Evolutionary conservation across 176 grass and related monocot species (phyloP), one percentile per base, ranked within the genome.

Genomic region (Aegilops bicornis): DNA sequence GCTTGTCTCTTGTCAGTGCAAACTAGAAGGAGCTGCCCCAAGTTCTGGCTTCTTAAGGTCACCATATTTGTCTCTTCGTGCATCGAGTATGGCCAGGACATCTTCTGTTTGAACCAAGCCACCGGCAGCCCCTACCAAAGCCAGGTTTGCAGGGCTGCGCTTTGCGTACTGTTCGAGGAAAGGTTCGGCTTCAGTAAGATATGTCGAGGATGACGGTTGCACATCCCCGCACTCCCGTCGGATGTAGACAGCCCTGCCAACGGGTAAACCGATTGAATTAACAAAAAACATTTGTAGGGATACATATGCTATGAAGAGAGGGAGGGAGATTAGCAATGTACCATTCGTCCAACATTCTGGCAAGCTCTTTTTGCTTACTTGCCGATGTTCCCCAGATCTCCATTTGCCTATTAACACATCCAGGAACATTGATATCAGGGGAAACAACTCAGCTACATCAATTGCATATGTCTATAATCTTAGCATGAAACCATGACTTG

Each of bases 281-380:
- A 29, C 25, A 62, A 36, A 88, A 88, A 75, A 64, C 63, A 76
- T 16, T 56, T 31, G 79, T 79, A 84, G 79, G 74, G 37, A 32
- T 6, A 3, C 31, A 71, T 13, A 23, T 65, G 6, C 25, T 68
- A n/a, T 69, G 23, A 56, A 33, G 32, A 78, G 42, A 43, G 54
- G 54, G 54, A 58, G 54, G 54, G 54, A 0, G 7, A 81, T 72
- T 80, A 67, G 27, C 16, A 72, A 83, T 64, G 84, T 96, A 98
- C 96, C 93, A 98, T 93, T 96, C 93, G 36, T 98, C 96, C 91
- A 98, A 84, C 96, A 98, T 94, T 96, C 96, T 94, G 84, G 86
- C 85, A 86, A 98, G 93, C 54, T 98, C 88, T 83, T 68, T 92
- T 86, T 98, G 93, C 84, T 92, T 98, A 60, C 81, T 85, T 23